These are phyloP conservation scores for Lentinula raphanica DNA, from an alignment of 768 basidiomycete species.

Conservation along the genomic window DNA sequence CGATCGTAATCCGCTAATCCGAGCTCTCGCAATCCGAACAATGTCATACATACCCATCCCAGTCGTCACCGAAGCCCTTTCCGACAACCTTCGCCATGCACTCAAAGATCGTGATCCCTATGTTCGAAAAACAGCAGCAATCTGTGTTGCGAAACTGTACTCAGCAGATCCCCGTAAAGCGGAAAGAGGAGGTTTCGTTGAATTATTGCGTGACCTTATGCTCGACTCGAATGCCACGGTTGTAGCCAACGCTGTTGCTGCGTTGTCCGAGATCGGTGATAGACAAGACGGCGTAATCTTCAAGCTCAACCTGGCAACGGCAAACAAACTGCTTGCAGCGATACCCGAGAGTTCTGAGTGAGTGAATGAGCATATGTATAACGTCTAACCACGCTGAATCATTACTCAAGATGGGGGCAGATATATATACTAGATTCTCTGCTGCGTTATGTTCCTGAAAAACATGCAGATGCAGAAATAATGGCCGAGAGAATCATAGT, in stretches of 20 bases:
- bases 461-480: conserved; percentile 81
- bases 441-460: conserved; percentile 89
- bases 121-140: conserved; percentile 96
- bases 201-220: conserved; percentile 85
- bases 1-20: conserved; percentile 93
- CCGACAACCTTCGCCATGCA: conserved; percentile 88
- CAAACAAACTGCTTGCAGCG: conserved; percentile 86
- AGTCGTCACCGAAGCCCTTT: conserved; percentile 75
- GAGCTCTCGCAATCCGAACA: conserved; percentile 94
- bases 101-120: conserved; percentile 95
- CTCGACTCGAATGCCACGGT: conserved; percentile 94
- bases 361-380: conserved; percentile 27
- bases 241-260: conserved; percentile 94
- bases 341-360: conserved; percentile 96
- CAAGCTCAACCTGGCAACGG: conserved; percentile 79
- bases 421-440: conserved; percentile 96
- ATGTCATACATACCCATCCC: conserved; percentile 99
- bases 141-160: conserved; percentile 95
- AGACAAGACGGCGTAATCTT: conserved; percentile 92
- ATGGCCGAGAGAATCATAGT: conserved; percentile 95
- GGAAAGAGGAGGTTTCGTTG: conserved; percentile 88
- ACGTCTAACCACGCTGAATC: background rate
- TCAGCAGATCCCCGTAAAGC: conserved; percentile 81
- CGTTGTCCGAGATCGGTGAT: conserved; percentile 95
- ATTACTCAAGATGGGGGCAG: conserved; percentile 85